Conservation (phyloP, 305 asterid genomes). For the Caryopteris hybrid region DNA sequence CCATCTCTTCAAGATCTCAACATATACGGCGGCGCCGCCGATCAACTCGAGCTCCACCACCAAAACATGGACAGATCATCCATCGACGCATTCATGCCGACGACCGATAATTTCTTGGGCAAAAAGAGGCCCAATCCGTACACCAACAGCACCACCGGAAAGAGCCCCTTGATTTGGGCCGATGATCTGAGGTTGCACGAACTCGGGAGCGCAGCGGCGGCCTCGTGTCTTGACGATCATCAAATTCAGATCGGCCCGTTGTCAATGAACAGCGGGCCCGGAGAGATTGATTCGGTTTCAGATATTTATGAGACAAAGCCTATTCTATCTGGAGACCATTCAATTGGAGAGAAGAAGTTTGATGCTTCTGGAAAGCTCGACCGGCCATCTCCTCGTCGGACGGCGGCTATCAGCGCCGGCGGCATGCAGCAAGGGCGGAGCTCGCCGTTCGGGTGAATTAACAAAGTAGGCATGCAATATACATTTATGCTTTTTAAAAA, state of each 20-base stretch:
- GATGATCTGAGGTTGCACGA: conserved; percentile 72
- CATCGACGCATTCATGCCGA: conserved; percentile 32
- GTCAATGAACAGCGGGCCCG: conserved; percentile 33
- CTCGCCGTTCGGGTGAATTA: conserved; percentile 68
- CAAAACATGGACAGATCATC: conserved; percentile 45
- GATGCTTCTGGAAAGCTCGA: conserved; percentile 38
- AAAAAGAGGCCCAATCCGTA: conserved; percentile 63
- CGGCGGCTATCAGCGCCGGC: conserved; percentile 34
- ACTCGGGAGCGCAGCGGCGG: conserved; percentile 35
- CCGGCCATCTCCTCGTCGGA: conserved; percentile 53
- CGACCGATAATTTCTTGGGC: conserved; percentile 31
- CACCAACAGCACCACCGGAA: conserved; percentile 36
- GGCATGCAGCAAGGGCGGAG: conserved; percentile 47
- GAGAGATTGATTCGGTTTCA: conserved; percentile 45
- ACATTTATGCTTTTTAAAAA: conserved; percentile 3
- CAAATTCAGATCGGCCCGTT: conserved; percentile 46
- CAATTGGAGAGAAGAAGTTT: conserved; percentile 32
- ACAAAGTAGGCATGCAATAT: background rate
- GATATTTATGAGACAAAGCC: conserved; percentile 64
- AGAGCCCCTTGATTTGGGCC: conserved; percentile 70
- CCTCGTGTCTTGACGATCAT: conserved; percentile 39
- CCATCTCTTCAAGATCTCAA: conserved; percentile 88
- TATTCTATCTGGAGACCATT: conserved; percentile 31
- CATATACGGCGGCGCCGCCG: conserved; percentile 52
- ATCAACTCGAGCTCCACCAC: conserved; percentile 56